Base-by-base conservation (phyloP, 306 rosid species). In the Vigna unguiculata region DNA sequence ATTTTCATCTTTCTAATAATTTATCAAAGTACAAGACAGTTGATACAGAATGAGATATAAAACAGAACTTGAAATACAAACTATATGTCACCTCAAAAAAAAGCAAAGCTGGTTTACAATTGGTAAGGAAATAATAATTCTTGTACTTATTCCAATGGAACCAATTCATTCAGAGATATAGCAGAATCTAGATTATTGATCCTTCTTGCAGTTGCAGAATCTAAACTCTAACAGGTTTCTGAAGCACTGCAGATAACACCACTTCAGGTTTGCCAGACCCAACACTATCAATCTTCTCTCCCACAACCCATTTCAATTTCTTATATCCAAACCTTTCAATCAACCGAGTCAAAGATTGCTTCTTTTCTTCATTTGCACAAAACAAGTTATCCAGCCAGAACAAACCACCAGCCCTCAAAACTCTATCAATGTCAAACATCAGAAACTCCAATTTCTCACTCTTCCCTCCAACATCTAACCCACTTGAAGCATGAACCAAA, bases 231-330 rank as follows among this genome's bases (percentile, higher is more conserved):
- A 85, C 85, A 8, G 98, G 93, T 84, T 94, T 94, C 77, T 91
- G 98, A 69, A 94, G 86, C 40, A 94, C 91, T 5, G 98, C 93
- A 49, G 97, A 94, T 64, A 94, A 85, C 73, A 88, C 90, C 34
- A 86, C 83, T 79, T 86, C 90, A 2, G 87, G 65, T 85, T 87
- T 93, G 6, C 88, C 91, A 5, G 91, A 81, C 0, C 86, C 88
- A 59, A 81, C 69, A 47, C 81, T 63, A 49, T 88, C 96, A 5
- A 83, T 85, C 77, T 83, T 90, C 69, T 93, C 96, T 62, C 97
- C 97, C n/a, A 89, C 91, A 60, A 90, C 98, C 98, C 98, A 94
- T 81, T 94, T 94, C 83, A 94, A 88, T 72, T 91, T 94, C 36
- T 90, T 94, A 74, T 90, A 94, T 68, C 97, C 98, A 79, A 91